phyloP scores from a whole-genome alignment of 768 basidiomycete genomes.

The Xerocomus potaroensis region DNA sequence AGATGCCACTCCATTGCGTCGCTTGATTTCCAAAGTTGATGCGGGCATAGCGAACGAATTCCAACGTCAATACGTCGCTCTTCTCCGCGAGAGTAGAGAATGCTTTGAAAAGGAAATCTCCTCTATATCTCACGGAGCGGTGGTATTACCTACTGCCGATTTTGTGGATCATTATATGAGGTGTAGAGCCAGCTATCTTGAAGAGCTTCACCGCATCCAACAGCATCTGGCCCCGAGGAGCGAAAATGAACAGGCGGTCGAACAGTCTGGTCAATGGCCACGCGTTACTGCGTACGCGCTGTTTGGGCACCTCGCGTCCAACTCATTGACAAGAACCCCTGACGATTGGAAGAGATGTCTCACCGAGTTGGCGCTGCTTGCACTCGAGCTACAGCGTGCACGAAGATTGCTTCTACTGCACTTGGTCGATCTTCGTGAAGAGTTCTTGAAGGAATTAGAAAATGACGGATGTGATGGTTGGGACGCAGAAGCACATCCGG shows the following conservation, averaged over 20 bases:
- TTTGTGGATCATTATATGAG: conserved; percentile 1
- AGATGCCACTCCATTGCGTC: not conserved
- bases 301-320: conserved; percentile 26
- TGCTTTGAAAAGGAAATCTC: not conserved
- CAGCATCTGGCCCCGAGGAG: conserved; percentile 8
- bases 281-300: conserved; percentile 27
- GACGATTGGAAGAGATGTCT: conserved; percentile 28
- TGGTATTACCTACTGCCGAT: not conserved
- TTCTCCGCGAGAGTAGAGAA: not conserved
- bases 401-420: not conserved
- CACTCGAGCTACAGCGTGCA: conserved; percentile 28
- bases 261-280: conserved; percentile 32
- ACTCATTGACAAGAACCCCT: conserved; percentile 8
- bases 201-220: not conserved
- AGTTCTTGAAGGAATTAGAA: not conserved
- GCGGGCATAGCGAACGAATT: not conserved
- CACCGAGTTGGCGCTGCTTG: conserved; percentile 21
- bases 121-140: not conserved
- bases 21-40: not conserved
- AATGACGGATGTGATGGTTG: conserved; percentile 6
- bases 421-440: not conserved
- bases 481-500: conserved; percentile 22
- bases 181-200: not conserved
- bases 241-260: conserved; percentile 9
- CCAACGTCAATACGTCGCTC: not conserved